Evolutionary conservation across 148 eudicot genomes (phyloP).

Genomic region (Diospyros lotus): DNA sequence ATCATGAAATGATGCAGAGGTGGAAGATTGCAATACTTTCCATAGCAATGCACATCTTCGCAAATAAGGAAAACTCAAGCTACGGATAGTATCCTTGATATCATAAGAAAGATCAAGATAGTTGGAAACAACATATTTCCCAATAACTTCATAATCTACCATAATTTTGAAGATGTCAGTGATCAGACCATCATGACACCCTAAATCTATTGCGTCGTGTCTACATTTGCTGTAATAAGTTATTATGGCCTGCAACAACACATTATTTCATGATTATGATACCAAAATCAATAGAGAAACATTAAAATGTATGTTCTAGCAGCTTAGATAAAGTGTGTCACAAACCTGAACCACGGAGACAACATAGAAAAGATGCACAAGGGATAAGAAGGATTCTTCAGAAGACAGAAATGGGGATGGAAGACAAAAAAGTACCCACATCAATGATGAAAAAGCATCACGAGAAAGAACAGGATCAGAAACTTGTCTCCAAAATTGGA

Average conservation of each 20-base stretch:
- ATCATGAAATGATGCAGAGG: conserved; percentile 40
- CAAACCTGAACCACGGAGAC: conserved; percentile 68
- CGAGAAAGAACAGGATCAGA: conserved; percentile 67
- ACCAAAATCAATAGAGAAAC: conserved; percentile 6
- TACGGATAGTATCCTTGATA: conserved; percentile 47
- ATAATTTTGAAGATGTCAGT: conserved; percentile 51
- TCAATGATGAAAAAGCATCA: conserved; percentile 88
- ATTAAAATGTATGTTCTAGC: neutral
- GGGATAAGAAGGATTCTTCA: conserved; percentile 61
- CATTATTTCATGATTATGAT: conserved; percentile 9
- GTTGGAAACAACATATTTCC: conserved; percentile 50
- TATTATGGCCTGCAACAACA: conserved; percentile 54
- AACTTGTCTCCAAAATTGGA: conserved; percentile 75
- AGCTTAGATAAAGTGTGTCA: conserved; percentile 6
- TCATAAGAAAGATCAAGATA: conserved; percentile 43
- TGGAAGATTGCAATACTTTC: conserved; percentile 58
- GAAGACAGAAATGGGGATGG: conserved; percentile 64
- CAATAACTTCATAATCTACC: conserved; percentile 33
- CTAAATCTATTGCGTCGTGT: conserved; percentile 30
- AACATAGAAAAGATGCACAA: conserved; percentile 74
- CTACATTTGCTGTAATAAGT: conserved; percentile 37
- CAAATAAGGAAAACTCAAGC: conserved; percentile 71
- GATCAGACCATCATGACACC: conserved; percentile 43
- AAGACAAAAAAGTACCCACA: conserved; percentile 91
- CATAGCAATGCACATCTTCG: conserved; percentile 88